Base-by-base conservation (phyloP, 2,329 filamentous ascomycete species). In the Zasmidium citrigriseum region DNA sequence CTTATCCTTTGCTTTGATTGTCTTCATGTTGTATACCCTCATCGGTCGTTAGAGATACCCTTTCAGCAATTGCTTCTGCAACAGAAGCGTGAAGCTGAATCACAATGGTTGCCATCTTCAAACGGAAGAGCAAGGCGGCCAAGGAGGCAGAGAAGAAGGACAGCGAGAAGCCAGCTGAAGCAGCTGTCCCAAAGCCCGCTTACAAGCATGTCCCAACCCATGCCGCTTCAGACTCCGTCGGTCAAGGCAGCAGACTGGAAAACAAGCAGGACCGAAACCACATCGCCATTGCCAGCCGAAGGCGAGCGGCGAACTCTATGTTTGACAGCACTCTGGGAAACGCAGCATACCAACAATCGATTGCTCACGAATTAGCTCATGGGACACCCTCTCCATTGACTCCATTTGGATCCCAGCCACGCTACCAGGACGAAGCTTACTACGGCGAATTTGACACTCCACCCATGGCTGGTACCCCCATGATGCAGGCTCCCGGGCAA, bases 181-280 rank as follows among this genome's bases (percentile, higher is more conserved):
- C 78, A 81, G 58, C 57, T 41, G 54, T 52, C 16, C 50, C 52
- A 20, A 57, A 59, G 57, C 61, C 73, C n/a, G 77, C 81, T 12
- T 87, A 88, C 72, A 81, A 76, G 53, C 85, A 88, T 68, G 72
- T 85, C 20, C 84, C 85, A n/a, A 86, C 77, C 14, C 86, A 88
- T 68, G 85, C 85, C 24, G 83, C 83, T 47, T 69, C 77, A 12
- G 85, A 88, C 71, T 83, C 85, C 46, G 72, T 86, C 46, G 76
- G 78, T 21, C 57, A 56, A 21, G 58, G 81, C 80, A 25, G 82
- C 82, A 2, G 84, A 41, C 16, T 75, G 80, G 1, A 79, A 76
- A n/a, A 41, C 34, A 62, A 84, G 79, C 78, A 79, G 27, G 51
- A 55, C 4, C 18, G 27, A 14, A 55, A 22, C 44, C n/a, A 25